Base-by-base conservation (phyloP, 495 filamentous ascomycete genomes). In the Hyphodiscus hymeniophilus region DNA sequence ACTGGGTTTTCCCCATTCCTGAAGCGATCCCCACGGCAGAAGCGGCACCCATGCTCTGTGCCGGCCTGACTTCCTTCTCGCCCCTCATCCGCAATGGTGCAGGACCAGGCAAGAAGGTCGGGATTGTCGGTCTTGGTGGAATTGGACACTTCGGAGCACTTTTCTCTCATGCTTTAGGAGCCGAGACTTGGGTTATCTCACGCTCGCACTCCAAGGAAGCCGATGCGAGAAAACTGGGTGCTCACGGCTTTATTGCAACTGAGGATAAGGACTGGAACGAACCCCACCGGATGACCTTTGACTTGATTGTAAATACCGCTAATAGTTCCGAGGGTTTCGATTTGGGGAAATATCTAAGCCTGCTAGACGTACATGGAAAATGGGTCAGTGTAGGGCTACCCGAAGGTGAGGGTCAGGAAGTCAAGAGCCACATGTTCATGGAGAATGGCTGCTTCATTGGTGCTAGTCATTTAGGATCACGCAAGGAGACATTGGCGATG, bases 1-100 rank as follows among this genome's bases (percentile, higher is more conserved):
- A 18, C 11, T 54, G 55, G 55, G 74, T 76, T 20, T 91, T 90
- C 68, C 81, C 80, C 21, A 91, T 95, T 49, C 89, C 90, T n/a
- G 81, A 86, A n/a, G 73, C 70, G 3, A 75, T 94, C 36, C 64
- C 79, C 16, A 79, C 70, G 54, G 72, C 71, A 34, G 59, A 78
- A 22, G 86, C 82, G 1, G 89, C 89, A 11, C 89, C 87, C 1
- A 94, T 94, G 87, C 73, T 94, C 57, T 95, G 89, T 62, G 89
- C 86, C 31, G 89, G 89, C 38, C 65, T 94, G 22, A 95, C 89
- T 1, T 79, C 79, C 24, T 94, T 81, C 66, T 82, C 77, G 28
- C 88, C 88, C 0, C 71, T 95, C 2, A 79, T 85, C 33, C 77
- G 84, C 22, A 79, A 85, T 59, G 82, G 81, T n/a, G 70, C 69